phyloP scores from a whole-genome alignment of 2,329 filamentous ascomycete genomes.

The Colletotrichum sp. region DNA sequence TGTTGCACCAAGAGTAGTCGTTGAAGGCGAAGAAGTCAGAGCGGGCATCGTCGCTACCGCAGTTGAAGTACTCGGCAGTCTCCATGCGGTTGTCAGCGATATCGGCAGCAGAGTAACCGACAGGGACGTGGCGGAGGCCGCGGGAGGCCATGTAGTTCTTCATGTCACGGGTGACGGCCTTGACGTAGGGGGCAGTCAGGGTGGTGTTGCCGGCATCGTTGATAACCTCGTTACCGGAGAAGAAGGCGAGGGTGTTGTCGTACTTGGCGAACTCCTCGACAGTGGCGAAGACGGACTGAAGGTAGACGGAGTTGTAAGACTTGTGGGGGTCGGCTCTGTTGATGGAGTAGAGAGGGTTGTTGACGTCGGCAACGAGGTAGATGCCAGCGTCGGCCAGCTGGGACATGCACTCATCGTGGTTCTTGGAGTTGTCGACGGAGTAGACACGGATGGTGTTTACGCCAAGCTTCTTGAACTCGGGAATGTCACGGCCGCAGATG shows the following conservation, averaged over 20 bases:
- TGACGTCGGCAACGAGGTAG: conserved; percentile 91
- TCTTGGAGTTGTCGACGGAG: conserved; percentile 82
- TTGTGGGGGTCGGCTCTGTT: conserved; percentile 74
- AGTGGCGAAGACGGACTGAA: conserved; percentile 85
- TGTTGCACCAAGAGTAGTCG: conserved; percentile 87
- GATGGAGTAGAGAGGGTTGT: conserved; percentile 87
- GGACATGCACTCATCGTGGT: conserved; percentile 85
- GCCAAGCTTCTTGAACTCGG: conserved; percentile 82
- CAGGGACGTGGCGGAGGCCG: conserved; percentile 70
- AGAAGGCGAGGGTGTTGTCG: conserved; percentile 86
- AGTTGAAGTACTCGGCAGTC: conserved; percentile 93
- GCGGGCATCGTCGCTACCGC: conserved; percentile 81
- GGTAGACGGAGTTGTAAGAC: conserved; percentile 88
- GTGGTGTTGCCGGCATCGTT: conserved; percentile 70
- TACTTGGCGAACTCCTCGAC: conserved; percentile 85
- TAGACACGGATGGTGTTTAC: conserved; percentile 94
- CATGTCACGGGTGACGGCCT: conserved; percentile 80
- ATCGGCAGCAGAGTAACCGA: conserved; percentile 81
- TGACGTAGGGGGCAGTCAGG: conserved; percentile 73
- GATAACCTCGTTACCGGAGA: conserved; percentile 83
- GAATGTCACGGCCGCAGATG: conserved; percentile 80
- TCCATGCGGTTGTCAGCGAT: conserved; percentile 85
- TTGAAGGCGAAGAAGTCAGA: conserved; percentile 92
- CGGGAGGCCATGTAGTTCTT: conserved; percentile 71
- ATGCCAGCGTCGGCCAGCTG: conserved; percentile 82